Conservation (phyloP, 768 basidiomycete species). For the Mycena galopus region DNA sequence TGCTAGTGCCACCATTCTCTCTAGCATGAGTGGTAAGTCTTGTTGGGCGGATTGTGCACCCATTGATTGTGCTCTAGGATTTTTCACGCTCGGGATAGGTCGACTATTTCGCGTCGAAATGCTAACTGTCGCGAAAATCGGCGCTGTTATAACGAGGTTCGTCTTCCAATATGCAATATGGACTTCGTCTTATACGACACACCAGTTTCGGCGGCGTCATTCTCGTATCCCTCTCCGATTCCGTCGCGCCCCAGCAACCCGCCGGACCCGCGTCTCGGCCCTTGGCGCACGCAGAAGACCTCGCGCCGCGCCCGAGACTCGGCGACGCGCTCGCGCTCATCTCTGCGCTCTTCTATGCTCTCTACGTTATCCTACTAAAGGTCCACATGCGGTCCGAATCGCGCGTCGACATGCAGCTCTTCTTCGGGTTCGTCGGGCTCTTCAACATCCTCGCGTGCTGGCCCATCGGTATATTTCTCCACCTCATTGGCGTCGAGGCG, state of each 20-base stretch:
- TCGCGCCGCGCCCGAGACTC: conserved; percentile 58
- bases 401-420: conserved; percentile 92
- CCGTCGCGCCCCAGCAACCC: conserved; percentile 48
- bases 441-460: conserved; percentile 84
- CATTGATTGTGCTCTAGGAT: conserved; percentile 64
- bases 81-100: conserved; percentile 93
- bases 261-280: conserved; percentile 29
- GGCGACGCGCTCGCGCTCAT: conserved; percentile 89
- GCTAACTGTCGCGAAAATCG: conserved; percentile 77
- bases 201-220: conserved; percentile 84
- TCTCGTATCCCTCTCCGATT: conserved; percentile 92
- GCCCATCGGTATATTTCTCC: conserved; percentile 84
- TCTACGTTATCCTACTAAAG: conserved; percentile 92
- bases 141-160: conserved; percentile 85
- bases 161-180: conserved; percentile 25
- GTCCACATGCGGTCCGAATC: conserved; percentile 86
- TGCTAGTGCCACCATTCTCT: conserved; percentile 92
- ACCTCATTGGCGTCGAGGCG: conserved; percentile 77
- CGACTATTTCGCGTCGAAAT: conserved; percentile 85
- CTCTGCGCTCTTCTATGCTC: conserved; percentile 90
- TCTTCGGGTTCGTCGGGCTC: conserved; percentile 94
- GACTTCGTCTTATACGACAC: conserved; percentile 12
- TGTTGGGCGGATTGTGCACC: neutral
- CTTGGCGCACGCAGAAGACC: conserved; percentile 29
- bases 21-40: conserved; percentile 86